Evolutionary conservation across 768 basidiomycete species (phyloP), one percentile per base, ranked within the genome.

Genomic region (Lentinus tigrinus): DNA sequence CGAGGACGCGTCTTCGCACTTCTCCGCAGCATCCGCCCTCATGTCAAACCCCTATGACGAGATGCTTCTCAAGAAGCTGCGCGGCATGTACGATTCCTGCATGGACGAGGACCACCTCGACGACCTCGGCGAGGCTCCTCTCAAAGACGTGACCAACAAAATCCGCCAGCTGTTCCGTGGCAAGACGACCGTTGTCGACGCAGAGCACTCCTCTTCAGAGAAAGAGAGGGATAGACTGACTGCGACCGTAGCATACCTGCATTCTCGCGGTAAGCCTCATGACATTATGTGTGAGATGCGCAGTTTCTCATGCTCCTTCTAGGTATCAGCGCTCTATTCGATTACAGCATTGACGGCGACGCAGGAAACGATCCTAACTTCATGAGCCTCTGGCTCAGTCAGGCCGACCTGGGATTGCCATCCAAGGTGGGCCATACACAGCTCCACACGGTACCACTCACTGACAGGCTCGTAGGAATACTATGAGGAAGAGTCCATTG

Each of bases 311-410:
- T 36, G n/a, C 6, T 16, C 39, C 40, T 10, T 42, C 42, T 61
- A 95, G 94, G 87, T 43, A 81, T 96, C 58, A 81, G 82, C 19
- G 88, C 84, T 2, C 72, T 98, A 13, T 91, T 98, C 66, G 76
- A 79, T n/a, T 89, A 94, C 63, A 77, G 76, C n/a, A 80, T 95
- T 56, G 93, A 96, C 57, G 95, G 95, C 28, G 95, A 98, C 69
- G 82, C 85, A 23, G 93, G 88, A 8, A 78, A 84, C 5, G 93
- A 97, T 65, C 93, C 95, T 0, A 92, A 95, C 65, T 76, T 79
- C 49, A 93, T 96, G 86, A 80, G 81, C 0, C 77, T 94, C 14
- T 94, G 90, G 89, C 87, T 96, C 65, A 88, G 81, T 63, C 95
- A 97, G 68, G 82, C 90, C 2, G 75, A 73, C 8, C 77, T 96